Conservation (phyloP, 2,329 filamentous ascomycete genomes). For the Aspergillus alliaceus region DNA sequence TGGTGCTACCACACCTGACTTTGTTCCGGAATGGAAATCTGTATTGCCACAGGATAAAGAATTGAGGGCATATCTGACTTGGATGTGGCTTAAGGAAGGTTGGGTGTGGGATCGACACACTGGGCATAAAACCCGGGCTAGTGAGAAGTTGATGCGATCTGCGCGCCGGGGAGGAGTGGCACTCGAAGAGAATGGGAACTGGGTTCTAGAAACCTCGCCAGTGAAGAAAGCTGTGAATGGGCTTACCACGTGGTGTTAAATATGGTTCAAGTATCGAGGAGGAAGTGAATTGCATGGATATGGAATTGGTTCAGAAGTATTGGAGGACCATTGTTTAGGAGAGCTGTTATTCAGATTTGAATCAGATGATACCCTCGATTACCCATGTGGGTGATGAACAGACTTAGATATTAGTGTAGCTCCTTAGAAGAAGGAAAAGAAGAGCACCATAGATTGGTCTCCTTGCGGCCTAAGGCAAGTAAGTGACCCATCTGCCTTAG, state of each 20-base stretch:
- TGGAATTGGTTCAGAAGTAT: slow-evolving; percentile 2
- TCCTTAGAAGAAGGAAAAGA: no score
- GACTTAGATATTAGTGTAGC: neutral
- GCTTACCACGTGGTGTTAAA: slow-evolving; percentile 12
- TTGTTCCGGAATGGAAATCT: slow-evolving; percentile 88
- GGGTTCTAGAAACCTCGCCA: slow-evolving; percentile 36
- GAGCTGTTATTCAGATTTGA: neutral
- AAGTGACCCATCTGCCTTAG: slow-evolving; percentile 2
- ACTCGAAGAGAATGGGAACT: slow-evolving; percentile 42
- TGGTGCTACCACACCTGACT: slow-evolving; percentile 47
- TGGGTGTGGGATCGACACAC: slow-evolving; percentile 77
- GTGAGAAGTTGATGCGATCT: slow-evolving; percentile 38
- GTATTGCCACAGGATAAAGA: slow-evolving; percentile 84
- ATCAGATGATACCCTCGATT: neutral
- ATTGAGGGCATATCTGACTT: slow-evolving; percentile 78
- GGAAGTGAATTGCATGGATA: neutral
- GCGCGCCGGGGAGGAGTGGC: slow-evolving; percentile 43
- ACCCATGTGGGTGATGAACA: neutral
- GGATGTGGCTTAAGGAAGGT: slow-evolving; percentile 89
- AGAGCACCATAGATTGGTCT: neutral
- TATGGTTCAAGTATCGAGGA: slow-evolving; percentile 9
- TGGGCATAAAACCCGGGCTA: slow-evolving; percentile 51
- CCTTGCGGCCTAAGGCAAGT: neutral
- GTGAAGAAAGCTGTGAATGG: slow-evolving; percentile 31
- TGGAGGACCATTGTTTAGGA: neutral